These are phyloP conservation scores for Cystobasidium sp. DNA, from an alignment of 1,284 basidiomycete genomes.

Conservation along the genomic window DNA sequence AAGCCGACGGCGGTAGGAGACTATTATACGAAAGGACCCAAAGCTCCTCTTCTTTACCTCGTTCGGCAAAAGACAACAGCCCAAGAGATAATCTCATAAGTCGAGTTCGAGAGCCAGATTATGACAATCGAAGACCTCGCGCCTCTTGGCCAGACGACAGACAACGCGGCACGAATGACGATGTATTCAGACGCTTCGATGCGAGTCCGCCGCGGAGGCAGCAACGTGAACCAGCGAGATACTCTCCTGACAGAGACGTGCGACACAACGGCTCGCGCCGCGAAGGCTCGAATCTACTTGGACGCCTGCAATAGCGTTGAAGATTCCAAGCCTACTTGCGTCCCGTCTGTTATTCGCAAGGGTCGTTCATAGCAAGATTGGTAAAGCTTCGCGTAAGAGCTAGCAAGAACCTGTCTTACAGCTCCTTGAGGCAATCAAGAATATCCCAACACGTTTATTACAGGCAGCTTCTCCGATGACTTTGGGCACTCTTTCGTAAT, in stretches of 20 bases:
- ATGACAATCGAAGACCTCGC: not conserved
- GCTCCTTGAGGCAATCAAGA: too few relatives aligned
- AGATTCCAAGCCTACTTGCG: too few relatives aligned
- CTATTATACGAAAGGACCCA: not conserved
- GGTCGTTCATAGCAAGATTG: too few relatives aligned
- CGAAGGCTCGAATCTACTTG: not conserved
- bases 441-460: too few relatives aligned
- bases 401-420: too few relatives aligned
- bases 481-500: too few relatives aligned
- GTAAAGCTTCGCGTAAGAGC: too few relatives aligned
- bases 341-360: too few relatives aligned
- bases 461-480: too few relatives aligned
- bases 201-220: conserved; percentile 1
- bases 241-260: not conserved
- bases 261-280: too few relatives aligned
- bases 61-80: not conserved
- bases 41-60: not conserved
- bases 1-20: too few relatives aligned
- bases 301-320: not conserved
- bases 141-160: not conserved
- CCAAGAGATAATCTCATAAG: not conserved
- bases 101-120: not conserved
- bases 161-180: not conserved
- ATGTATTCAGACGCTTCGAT: conserved; percentile 28
- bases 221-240: not conserved